Evolutionary conservation across 2,329 filamentous ascomycete species (phyloP).

Genomic region (Raffaelea deltoideospora): DNA sequence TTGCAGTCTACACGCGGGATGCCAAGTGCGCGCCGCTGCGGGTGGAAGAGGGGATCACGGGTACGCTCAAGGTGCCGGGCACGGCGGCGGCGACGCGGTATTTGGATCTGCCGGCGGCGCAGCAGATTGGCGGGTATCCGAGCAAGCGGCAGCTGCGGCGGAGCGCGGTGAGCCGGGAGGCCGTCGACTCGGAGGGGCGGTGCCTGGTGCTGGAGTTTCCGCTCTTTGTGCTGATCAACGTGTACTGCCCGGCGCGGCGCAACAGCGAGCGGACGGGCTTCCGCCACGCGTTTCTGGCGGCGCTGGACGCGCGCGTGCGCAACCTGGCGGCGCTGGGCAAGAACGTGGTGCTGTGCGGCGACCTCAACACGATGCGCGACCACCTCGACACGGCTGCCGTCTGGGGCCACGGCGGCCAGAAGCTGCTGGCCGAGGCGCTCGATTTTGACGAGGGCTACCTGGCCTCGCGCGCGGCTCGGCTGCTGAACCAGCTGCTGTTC

Average conservation of each 20-base stretch:
- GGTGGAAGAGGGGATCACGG: constrained; percentile 88
- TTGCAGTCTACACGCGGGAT: constrained; percentile 89
- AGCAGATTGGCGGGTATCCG: constrained; percentile 84
- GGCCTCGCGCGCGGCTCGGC: constrained; percentile 51
- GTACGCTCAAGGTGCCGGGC: constrained; percentile 59
- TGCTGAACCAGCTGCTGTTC: constrained; percentile 77
- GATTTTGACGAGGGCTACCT: constrained; percentile 54
- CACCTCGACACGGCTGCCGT: constrained; percentile 65
- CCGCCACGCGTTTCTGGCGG: constrained; percentile 61
- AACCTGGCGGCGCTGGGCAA: constrained; percentile 73
- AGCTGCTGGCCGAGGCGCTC: constrained; percentile 52
- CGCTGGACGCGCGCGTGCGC: constrained; percentile 68
- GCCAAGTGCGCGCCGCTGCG: constrained; percentile 70
- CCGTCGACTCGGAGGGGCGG: constrained; percentile 79
- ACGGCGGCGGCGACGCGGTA: constrained; percentile 53
- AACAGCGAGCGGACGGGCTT: constrained; percentile 74
- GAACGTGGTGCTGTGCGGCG: constrained; percentile 70
- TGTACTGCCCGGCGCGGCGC: constrained; percentile 81
- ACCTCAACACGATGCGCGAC: constrained; percentile 64
- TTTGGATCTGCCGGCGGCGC: constrained; percentile 54
- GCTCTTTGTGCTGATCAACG: constrained; percentile 82
- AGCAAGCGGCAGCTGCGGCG: constrained; percentile 43
- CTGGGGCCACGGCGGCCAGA: constrained; percentile 30
- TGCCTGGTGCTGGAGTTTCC: constrained; percentile 88
- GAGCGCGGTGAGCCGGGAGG: constrained; percentile 46